Base-by-base conservation (phyloP, 495 filamentous ascomycete genomes). In the Collariella sp. region DNA sequence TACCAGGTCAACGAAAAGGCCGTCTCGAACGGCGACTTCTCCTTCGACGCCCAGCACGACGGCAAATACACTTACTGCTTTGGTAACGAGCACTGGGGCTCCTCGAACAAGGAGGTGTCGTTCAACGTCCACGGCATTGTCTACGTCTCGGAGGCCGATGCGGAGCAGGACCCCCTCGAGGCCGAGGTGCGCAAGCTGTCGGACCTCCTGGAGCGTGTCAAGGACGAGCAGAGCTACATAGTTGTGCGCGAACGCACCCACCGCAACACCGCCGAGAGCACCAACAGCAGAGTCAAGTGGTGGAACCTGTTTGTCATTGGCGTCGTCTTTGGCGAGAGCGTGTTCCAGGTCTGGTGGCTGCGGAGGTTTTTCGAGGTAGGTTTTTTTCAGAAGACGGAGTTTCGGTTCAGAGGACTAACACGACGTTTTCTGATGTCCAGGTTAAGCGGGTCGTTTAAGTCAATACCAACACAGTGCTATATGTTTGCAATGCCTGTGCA, bases 121-220 rank as follows among this genome's bases (percentile, higher is more conserved):
- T 98, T 98, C 78, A 97, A 98, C 69, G 93, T 98, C 20, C 93
- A 98, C 70, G 93, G 93, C 52, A 91, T 97, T 58, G 94, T 98
- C 58, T 97, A 97, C 72, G 89, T 98, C 38, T 85, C 90, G 3
- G 93, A 97, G 68, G 75, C 80, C 50, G 93, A 96, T 61, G 76
- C 84, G 58, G 77, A 83, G 33, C 81, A 85, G 57, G 93, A 98
- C 72, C 93, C 93, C 35, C 76, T 98, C 59, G 93, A 98, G 67
- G 75, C 76, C 40, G 94, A 97, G 80, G 91, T 97, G 45, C 87
- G 88, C 68, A 76, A 78, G 67, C 79, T 98, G 46, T 86, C 87
- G 47, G 89, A 97, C 61, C 75, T 94, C 45, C 76, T 97, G 57
- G 79, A 84, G 52, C 87, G 94, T 73, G 91, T 95, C 62, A 93